Percentiles rank a stretch among this genome's conserved stretches.
These are phyloP conservation scores for Immersiella caudata DNA, from an alignment of 495 filamentous ascomycete genomes.

Conservation along the genomic window DNA sequence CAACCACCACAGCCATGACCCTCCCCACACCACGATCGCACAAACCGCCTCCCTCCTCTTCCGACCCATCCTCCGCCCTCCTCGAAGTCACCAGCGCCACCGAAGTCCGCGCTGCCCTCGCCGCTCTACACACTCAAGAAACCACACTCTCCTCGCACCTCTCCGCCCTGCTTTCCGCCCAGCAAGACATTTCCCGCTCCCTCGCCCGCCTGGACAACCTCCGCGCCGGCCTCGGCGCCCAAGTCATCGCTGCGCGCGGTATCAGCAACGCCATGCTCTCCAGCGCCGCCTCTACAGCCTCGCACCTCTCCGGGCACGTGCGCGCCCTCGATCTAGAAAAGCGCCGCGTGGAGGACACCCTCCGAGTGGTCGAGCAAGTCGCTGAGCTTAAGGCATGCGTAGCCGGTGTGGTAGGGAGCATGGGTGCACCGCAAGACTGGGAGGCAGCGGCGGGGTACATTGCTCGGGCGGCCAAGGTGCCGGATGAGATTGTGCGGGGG, in stretches of 20 bases:
- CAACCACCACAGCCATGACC: conserved; percentile 14
- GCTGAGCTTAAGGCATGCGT: conserved; percentile 95
- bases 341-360: conserved; percentile 81
- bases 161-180: conserved; percentile 72
- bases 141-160: conserved; percentile 71
- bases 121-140: conserved; percentile 75
- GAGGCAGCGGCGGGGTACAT: conserved; percentile 92
- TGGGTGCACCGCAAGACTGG: conserved; percentile 99
- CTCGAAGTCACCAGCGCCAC: conserved; percentile 71
- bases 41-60: conserved; percentile 6
- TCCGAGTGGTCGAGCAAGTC: conserved; percentile 93
- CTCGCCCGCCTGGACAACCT: conserved; percentile 86
- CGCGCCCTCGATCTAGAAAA: conserved; percentile 87
- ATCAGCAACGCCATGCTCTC: conserved; percentile 90
- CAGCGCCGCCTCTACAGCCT: conserved; percentile 80
- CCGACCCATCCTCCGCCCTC: conserved; percentile 48
- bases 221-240: conserved; percentile 83
- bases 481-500: conserved; percentile 74
- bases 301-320: conserved; percentile 81
- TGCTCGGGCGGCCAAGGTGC: conserved; percentile 77
- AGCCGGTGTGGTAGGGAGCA: conserved; percentile 89
- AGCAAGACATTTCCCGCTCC: conserved; percentile 81
- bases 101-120: conserved; percentile 77
- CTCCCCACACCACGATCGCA: conserved; percentile 7
- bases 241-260: conserved; percentile 78